Conservation (phyloP, 176 grass and related monocot species). For the Carex myosuroides region DNA sequence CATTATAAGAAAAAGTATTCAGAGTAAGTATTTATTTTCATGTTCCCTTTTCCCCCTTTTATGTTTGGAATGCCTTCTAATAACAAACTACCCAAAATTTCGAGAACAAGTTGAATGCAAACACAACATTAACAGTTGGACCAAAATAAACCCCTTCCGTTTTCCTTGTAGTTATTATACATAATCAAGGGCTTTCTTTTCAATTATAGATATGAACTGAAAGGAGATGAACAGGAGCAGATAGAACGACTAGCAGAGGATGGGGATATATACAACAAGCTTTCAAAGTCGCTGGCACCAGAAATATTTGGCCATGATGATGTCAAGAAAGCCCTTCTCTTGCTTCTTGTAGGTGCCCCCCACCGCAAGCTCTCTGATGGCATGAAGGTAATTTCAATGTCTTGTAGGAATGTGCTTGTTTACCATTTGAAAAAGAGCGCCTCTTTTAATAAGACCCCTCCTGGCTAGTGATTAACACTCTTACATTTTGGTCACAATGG, state of each 20-base stretch:
- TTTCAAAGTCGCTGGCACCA: conserved; percentile 79
- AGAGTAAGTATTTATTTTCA: conserved; percentile 53
- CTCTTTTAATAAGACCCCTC: neutral
- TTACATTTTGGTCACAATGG: neutral
- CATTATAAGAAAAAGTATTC: conserved; percentile 99
- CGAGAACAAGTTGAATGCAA: neutral
- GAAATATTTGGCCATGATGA: conserved; percentile 99
- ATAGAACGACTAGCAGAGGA: conserved; percentile 87
- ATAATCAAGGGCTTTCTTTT: neutral
- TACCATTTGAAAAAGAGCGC: neutral
- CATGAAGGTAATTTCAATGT: conserved; percentile 68
- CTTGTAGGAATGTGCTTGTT: neutral
- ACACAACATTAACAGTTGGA: neutral
- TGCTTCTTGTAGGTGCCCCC: conserved; percentile 94
- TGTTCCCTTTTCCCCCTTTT: neutral
- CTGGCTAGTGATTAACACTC: neutral
- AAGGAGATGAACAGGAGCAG: conserved; percentile 91
- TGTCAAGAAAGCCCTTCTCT: conserved; percentile 84
- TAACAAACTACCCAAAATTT: neutral
- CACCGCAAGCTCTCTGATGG: conserved; percentile 87
- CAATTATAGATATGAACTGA: conserved; percentile 72
- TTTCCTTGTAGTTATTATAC: neutral
- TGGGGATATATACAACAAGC: conserved; percentile 93
- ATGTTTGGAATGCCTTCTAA: neutral
- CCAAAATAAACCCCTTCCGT: neutral